Base-by-base conservation (phyloP, 2,329 filamentous ascomycete species). In the Cyphellophora attinorum region DNA sequence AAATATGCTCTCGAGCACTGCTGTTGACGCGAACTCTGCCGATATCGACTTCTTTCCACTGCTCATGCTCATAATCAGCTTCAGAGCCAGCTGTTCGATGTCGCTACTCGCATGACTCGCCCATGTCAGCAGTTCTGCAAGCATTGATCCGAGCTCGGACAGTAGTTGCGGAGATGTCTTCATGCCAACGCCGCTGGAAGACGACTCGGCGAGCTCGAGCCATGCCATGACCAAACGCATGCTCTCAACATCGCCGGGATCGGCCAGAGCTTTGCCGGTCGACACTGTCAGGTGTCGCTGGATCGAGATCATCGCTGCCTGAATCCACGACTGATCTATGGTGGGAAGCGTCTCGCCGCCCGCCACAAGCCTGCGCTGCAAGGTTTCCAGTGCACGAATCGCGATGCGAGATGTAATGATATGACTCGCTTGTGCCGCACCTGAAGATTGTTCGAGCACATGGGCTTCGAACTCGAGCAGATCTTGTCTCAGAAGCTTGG, bases 31-130 rank as follows among this genome's bases (percentile, higher is more conserved):
- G 49, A 93, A 85, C 3, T 74, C 63, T 18, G 74, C 70, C 27
- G 83, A 85, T 10, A 84, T 76, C 11, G 67, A 64, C 0, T 72
- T 60, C 41, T 83, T 82, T 47, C 85, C 84, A 61, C 94, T 94
- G 6, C 86, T 91, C 32, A 88, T 70, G 50, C 93, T 93, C 43
- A 94, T 71, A 21, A 84, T 79, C 3, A 95, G 68, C 37, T 83
- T 76, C 30, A 89, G 62, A 17, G 75, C 60, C 13, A 60, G 53
- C 6, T 54, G 50, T 31, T 57, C 37, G 12, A 45, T 34, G 11
- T 40, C 32, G n/a, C 34, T 39, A 11, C 41, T 32, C 19, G 25
- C 28, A 10, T 40, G 27, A 27, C 35, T 35, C 27, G 39, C 34
- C 13, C 29, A 17, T 11, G 25, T 29, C 36, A 45, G 34, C 14